Percentiles rank a stretch among this genome's conserved stretches.
phyloP scores from a whole-genome alignment of 768 basidiomycete species.

The Strobilomyces dryophilus region DNA sequence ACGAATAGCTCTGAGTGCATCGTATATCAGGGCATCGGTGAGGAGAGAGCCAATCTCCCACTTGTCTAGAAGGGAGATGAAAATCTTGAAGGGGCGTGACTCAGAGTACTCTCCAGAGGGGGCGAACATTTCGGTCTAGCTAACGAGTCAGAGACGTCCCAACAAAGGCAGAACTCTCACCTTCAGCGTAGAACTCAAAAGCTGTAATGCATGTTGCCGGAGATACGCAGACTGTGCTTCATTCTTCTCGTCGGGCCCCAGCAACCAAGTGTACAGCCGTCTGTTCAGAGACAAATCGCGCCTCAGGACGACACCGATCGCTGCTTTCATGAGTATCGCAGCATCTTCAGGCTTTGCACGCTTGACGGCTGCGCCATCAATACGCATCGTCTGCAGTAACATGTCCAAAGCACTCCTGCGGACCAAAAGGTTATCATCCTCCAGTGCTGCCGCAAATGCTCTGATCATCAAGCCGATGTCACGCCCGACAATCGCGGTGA shows the following conservation, averaged over 20 bases:
- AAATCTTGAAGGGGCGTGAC: slow-evolving; percentile 91
- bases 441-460: slow-evolving; percentile 85
- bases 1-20: slow-evolving; percentile 73
- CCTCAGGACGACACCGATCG: slow-evolving; percentile 84
- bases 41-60: slow-evolving; percentile 90
- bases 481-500: slow-evolving; percentile 68
- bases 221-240: slow-evolving; percentile 75
- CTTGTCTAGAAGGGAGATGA: slow-evolving; percentile 91
- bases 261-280: slow-evolving; percentile 87
- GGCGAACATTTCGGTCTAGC: slow-evolving; percentile 70
- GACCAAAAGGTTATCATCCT: slow-evolving; percentile 91
- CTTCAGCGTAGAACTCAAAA: slow-evolving; percentile 67
- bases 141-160: slow-evolving; percentile 10
- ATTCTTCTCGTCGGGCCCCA: slow-evolving; percentile 76
- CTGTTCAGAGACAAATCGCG: slow-evolving; percentile 91
- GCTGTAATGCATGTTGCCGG: slow-evolving; percentile 61
- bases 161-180: slow-evolving; percentile 33
- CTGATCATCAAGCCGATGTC: slow-evolving; percentile 94
- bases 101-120: slow-evolving; percentile 71
- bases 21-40: slow-evolving; percentile 74
- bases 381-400: slow-evolving; percentile 66
- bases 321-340: slow-evolving; percentile 80
- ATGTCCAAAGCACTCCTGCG: slow-evolving; percentile 83
- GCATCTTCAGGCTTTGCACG: slow-evolving; percentile 71
- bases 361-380: slow-evolving; percentile 69